Conservation (phyloP, 1,284 basidiomycete genomes). For the Irpex sp. region DNA sequence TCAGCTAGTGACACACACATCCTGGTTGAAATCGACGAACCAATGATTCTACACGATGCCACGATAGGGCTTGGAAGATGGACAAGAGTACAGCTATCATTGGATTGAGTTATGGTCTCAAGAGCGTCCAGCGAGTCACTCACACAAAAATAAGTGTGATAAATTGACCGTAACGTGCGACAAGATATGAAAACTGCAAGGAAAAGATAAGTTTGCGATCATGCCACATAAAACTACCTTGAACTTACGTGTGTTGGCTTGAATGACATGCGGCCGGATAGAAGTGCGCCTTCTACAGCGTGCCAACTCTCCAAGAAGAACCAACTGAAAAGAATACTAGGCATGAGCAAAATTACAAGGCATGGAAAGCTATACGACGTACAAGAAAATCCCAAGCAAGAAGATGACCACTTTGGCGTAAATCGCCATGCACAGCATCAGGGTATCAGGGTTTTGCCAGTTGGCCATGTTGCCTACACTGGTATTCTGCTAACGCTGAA, state of each 20-base stretch:
- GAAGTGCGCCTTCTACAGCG: not conserved
- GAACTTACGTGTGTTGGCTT: not conserved
- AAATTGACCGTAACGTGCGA: constrained; percentile 5
- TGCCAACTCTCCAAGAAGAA: not conserved
- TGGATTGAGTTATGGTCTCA: not conserved
- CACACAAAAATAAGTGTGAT: constrained; percentile 2
- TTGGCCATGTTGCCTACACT: not conserved
- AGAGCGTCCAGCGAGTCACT: not conserved
- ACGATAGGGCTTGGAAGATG: not conserved
- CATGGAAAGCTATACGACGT: not conserved
- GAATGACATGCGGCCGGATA: not conserved
- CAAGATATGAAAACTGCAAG: constrained; percentile 1
- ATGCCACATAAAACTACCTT: not conserved
- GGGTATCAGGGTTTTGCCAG: not conserved
- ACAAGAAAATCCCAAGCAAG: not conserved
- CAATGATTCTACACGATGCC: not conserved
- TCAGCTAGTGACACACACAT: not conserved
- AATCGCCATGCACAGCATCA: not conserved
- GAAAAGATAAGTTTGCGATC: not conserved
- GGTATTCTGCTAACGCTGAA: too few species aligned
- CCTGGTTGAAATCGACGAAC: not conserved
- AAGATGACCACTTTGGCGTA: not conserved
- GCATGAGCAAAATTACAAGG: not conserved
- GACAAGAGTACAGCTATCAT: not conserved
- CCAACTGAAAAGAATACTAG: not conserved